phyloP scores from a whole-genome alignment of 495 filamentous ascomycete species.

The Chaetomidium leptoderma region DNA sequence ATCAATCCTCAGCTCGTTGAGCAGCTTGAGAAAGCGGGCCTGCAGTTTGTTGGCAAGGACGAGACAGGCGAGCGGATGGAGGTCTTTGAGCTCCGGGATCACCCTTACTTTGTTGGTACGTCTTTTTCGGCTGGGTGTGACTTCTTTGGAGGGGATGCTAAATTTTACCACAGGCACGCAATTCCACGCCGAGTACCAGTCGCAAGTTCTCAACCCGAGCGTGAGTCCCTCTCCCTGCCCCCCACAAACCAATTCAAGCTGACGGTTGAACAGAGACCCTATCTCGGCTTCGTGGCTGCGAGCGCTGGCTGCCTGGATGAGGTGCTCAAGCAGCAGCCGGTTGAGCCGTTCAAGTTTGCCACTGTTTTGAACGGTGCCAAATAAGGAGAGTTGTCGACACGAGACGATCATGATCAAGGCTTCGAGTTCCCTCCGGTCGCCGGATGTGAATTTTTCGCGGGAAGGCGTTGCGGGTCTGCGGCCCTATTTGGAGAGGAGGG shows the following conservation, averaged over 20 bases:
- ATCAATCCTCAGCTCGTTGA: constrained; percentile 66
- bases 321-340: constrained; percentile 18
- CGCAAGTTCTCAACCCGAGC: constrained; percentile 18
- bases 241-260: not conserved
- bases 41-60: constrained; percentile 75
- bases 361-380: constrained; percentile 6
- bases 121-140: not conserved
- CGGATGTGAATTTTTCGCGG: not conserved
- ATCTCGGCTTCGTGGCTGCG: constrained; percentile 20
- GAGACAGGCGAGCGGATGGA: constrained; percentile 83
- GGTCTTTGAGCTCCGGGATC: constrained; percentile 80
- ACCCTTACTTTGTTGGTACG: constrained; percentile 76
- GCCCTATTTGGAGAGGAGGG: not conserved
- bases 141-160: not conserved
- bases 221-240: constrained; percentile 2
- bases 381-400: not conserved
- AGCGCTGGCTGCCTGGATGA: constrained; percentile 18
- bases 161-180: constrained; percentile 15
- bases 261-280: constrained; percentile 10
- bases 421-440: not conserved
- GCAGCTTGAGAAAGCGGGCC: constrained; percentile 51
- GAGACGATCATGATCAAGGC: not conserved
- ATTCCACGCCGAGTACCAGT: constrained; percentile 26
- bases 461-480: not conserved
- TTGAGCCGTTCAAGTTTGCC: constrained; percentile 12